Evolutionary conservation across 2,329 filamentous ascomycete genomes (phyloP).

Genomic region (Cladosporium velox): DNA sequence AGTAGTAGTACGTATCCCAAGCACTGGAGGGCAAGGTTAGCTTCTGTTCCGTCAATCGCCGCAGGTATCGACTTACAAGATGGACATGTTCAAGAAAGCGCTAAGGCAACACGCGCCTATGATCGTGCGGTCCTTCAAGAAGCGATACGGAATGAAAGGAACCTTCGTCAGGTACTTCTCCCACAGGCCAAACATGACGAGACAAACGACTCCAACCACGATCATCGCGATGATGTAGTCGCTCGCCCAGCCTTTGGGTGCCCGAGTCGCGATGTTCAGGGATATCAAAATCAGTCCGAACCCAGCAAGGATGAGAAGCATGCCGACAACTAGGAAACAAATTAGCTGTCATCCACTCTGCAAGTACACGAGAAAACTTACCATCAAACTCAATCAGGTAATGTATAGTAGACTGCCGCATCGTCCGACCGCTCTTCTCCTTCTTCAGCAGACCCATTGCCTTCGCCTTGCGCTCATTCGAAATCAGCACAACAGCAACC

Average conservation of each 20-base stretch:
- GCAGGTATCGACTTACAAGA: constrained; percentile 49
- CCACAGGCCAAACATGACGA: constrained; percentile 54
- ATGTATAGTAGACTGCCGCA: constrained; percentile 28
- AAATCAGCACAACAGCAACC: constrained; percentile 26
- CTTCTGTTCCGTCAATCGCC: constrained; percentile 23
- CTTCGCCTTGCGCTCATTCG: constrained; percentile 33
- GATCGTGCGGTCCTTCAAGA: constrained; percentile 54
- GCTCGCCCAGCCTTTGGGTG: constrained; percentile 39
- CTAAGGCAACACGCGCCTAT: constrained; percentile 46
- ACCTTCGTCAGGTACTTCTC: constrained; percentile 59
- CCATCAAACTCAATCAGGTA: constrained; percentile 36
- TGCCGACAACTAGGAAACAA: constrained; percentile 27
- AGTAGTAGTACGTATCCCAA: constrained; percentile 45
- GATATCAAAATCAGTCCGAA: constrained; percentile 68
- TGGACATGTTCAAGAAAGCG: constrained; percentile 25
- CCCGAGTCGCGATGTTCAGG: constrained; percentile 56
- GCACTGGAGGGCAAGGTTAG: constrained; percentile 43
- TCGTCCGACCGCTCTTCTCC: constrained; percentile 27
- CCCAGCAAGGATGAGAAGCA: constrained; percentile 44
- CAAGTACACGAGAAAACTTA: constrained; percentile 19
- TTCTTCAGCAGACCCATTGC: constrained; percentile 31
- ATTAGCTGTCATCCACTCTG: background rate
- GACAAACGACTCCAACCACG: constrained; percentile 34
- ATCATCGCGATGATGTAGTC: constrained; percentile 44
- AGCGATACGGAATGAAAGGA: constrained; percentile 58